Conservation (phyloP, 129 eudicot genomes). For the Arctium lappa region DNA sequence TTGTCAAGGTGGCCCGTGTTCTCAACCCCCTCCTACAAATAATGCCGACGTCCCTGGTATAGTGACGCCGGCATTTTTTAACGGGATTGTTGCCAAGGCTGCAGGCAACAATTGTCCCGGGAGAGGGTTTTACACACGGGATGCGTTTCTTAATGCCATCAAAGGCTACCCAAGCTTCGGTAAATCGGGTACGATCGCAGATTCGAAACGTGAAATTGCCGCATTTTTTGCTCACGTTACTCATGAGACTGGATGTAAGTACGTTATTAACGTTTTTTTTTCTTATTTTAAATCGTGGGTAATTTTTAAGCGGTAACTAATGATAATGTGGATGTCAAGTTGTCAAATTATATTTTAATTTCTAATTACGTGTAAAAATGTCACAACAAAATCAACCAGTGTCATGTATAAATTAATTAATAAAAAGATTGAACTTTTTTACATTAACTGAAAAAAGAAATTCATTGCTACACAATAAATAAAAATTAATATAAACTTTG, state of each 20-base stretch:
- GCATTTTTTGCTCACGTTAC: conserved; percentile 13
- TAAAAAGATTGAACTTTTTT: background rate
- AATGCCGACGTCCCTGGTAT: conserved; percentile 3
- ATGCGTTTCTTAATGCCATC: conserved; percentile 4
- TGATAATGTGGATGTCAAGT: no score
- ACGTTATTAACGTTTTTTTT: background rate
- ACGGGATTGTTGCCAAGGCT: background rate
- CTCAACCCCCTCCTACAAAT: background rate
- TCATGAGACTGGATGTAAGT: conserved; percentile 3
- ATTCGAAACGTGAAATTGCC: conserved; percentile 3
- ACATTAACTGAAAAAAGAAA: background rate
- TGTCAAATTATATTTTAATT: no score
- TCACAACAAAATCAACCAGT: background rate
- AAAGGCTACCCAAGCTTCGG: background rate
- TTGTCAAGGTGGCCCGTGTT: conserved; percentile 17
- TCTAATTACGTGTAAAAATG: background rate
- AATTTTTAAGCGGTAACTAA: no score
- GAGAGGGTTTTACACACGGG: background rate
- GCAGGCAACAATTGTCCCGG: background rate
- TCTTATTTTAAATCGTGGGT: no score
- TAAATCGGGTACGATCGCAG: background rate
- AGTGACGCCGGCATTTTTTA: conserved; percentile 4
- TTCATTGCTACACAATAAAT: background rate
- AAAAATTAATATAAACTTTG: background rate
- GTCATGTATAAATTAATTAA: background rate